Base-by-base conservation (phyloP, 1,284 basidiomycete species). In the Ustilago lituana region DNA sequence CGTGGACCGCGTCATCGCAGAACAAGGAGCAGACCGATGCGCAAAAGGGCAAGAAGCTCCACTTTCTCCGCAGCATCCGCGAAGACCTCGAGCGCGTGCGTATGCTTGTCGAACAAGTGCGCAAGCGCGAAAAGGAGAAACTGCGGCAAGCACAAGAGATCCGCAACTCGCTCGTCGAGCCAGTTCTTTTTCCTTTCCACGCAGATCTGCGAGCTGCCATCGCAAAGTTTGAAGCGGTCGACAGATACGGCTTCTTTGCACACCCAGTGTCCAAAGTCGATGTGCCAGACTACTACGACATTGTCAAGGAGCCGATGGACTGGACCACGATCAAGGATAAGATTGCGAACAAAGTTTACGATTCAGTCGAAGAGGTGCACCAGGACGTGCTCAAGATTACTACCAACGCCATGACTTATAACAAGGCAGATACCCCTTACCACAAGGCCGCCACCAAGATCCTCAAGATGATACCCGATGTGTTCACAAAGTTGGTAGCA, bases 261-360 rank as follows among this genome's bases (percentile, higher is more conserved):
- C 33, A 61, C 15, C 79, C 78, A 0, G 79, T 81, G n/a, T 90
- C 87, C 24, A 87, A 85, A 51, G 82, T 82, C 0, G 89, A 92
- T 35, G 93, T 93, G 0, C 94, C 94, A 0, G 94, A 98, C 80
- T 99, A 99, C 82, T 91, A 90, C 78, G 90, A 93, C 47, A 85
- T 96, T 46, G 86, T 98, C 81, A 87, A 90, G 76, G 85, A 86
- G 10, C 95, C 95, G 0, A 97, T 97, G 91, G 89, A 89, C 70
- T 98, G 94, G 92, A 84, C 85, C 17, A 85, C 84, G 36, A 96
- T 99, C 63, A 46, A 57, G 23, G 58, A 54, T 11, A 68, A 68
- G 26, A 60, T 98, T 26, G 89, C 93, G 49, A 84, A 85, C 39
- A 89, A 91, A 56, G 86, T 87, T 62, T 98, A 98, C 82, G 87